phyloP scores from a whole-genome alignment of 2,329 filamentous ascomycete genomes.

The Talaromyces albobiverticillius region DNA sequence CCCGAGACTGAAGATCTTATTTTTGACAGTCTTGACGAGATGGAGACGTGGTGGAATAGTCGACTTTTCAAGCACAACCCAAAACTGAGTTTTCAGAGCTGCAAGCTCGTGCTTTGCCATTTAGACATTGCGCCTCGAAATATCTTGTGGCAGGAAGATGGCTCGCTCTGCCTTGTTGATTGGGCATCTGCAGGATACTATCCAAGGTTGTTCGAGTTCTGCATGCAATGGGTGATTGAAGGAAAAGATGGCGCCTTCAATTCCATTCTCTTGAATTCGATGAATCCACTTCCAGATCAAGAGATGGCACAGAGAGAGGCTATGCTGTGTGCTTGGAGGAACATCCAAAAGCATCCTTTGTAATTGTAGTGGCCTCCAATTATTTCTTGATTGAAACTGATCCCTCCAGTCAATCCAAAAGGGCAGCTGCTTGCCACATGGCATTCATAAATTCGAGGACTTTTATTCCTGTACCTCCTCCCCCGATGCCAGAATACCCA shows the following conservation, averaged over 20 bases:
- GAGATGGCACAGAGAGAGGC: conserved; percentile 4
- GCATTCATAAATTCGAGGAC: no score
- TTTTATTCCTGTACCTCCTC: neutral
- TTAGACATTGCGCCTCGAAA: conserved; percentile 20
- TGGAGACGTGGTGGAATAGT: conserved; percentile 2
- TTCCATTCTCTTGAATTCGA: conserved; percentile 2
- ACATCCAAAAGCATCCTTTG: conserved; percentile 10
- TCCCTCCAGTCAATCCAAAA: neutral
- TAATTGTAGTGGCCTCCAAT: neutral
- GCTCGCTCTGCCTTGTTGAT: conserved; percentile 23
- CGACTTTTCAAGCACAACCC: neutral
- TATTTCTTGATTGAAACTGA: neutral
- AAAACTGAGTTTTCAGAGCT: conserved; percentile 1
- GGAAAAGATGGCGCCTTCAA: conserved; percentile 11
- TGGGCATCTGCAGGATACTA: conserved; percentile 24
- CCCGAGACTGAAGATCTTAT: neutral
- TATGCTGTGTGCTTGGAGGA: conserved; percentile 2
- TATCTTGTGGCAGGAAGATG: conserved; percentile 21
- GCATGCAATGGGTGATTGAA: conserved; percentile 11
- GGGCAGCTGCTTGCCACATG: neutral
- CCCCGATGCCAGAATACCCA: neutral
- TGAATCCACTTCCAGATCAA: neutral
- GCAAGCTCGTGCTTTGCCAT: conserved; percentile 11
- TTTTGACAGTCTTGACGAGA: neutral
- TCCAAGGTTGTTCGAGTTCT: conserved; percentile 23